Evolutionary conservation across 2,329 filamentous ascomycete genomes (phyloP).

Genomic region (Cercospora sesami): DNA sequence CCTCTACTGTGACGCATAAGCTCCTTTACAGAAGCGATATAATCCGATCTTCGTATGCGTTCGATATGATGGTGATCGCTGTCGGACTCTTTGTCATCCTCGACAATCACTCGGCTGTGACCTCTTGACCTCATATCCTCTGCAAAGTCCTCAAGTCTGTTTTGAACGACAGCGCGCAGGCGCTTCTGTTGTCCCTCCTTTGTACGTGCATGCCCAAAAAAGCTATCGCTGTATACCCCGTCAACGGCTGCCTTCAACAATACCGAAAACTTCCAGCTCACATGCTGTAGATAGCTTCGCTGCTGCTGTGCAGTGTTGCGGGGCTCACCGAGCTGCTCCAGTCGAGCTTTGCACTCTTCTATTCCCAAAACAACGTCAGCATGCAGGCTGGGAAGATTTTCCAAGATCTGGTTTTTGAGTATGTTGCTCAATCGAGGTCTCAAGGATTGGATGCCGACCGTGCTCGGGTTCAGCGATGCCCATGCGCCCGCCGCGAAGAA

Average conservation of each 20-base stretch:
- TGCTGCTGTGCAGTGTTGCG: not conserved
- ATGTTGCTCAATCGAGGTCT: constrained; percentile 4
- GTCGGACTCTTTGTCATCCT: not conserved
- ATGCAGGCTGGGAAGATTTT: not conserved
- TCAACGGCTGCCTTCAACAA: not conserved
- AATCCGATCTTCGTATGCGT: not conserved
- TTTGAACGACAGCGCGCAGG: not conserved
- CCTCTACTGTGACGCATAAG: not conserved
- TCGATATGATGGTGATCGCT: not conserved
- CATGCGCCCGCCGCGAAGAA: not conserved
- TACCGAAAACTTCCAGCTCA: not conserved
- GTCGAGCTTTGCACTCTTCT: not conserved
- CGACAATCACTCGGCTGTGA: not conserved
- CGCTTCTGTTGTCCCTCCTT: not conserved
- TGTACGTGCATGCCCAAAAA: not conserved
- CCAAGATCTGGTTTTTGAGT: not conserved
- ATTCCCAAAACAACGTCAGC: not conserved
- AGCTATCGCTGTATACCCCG: not conserved
- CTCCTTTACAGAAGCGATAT: not conserved
- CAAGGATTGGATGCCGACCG: constrained; percentile 1
- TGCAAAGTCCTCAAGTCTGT: not conserved
- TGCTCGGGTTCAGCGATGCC: not conserved
- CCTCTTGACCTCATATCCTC: not conserved
- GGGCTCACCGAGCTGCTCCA: not conserved
- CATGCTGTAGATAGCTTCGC: not conserved